Conservation (phyloP, 2,329 filamentous ascomycete genomes). For the Fusarium acutatum region DNA sequence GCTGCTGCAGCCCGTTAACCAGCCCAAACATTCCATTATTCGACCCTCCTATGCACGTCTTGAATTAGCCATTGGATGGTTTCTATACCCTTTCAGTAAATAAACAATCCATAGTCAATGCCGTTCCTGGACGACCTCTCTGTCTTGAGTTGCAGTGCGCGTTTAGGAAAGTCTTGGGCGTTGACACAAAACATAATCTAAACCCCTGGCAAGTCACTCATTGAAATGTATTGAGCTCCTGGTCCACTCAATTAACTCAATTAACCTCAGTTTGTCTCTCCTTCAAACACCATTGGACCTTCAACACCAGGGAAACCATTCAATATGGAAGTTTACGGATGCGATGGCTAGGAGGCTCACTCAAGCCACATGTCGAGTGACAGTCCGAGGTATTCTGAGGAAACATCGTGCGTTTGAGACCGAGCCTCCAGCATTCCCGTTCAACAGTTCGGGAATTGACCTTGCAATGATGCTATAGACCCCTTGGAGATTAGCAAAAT, state of each 20-base stretch:
- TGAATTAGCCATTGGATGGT: constrained; percentile 6
- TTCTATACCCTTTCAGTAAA: not conserved
- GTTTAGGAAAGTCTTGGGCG: constrained; percentile 16
- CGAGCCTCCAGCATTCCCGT: constrained; percentile 9
- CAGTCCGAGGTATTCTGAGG: constrained; percentile 5
- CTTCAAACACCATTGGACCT: constrained; percentile 20
- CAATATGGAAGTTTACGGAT: not conserved
- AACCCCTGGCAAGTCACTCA: not conserved
- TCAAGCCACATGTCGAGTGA: not conserved
- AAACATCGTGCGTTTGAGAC: constrained; percentile 19
- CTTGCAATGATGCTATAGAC: not conserved
- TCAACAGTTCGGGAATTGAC: not conserved
- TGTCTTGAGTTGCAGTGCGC: not conserved
- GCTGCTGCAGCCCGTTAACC: constrained; percentile 20
- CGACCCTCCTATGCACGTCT: constrained; percentile 9
- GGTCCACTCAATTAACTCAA: constrained; percentile 7
- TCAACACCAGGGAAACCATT: not conserved
- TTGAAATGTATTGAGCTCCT: constrained; percentile 27
- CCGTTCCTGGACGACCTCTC: not conserved
- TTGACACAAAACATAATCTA: constrained; percentile 2
- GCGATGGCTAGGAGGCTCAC: not conserved
- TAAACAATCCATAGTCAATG: not conserved
- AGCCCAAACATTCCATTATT: constrained; percentile 16
- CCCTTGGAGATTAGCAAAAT: not conserved
- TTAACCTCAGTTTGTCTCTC: constrained; percentile 23